Evolutionary conservation across 169 alveolate genomes (phyloP), one percentile per base, ranked within the genome.

Genomic region (Amoebophrya sp.): DNA sequence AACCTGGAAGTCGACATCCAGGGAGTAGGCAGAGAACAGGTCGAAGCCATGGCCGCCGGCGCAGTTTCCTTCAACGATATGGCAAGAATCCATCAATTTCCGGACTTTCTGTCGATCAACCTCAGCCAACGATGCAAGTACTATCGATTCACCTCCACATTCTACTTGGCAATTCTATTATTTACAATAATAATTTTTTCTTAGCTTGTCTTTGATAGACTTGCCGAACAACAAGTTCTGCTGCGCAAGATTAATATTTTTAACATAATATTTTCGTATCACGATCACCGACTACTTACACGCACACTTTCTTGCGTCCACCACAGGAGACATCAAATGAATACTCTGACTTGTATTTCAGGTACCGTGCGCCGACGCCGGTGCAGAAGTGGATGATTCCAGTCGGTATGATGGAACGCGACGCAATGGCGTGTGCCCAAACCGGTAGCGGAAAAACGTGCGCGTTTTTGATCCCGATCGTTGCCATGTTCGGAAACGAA

Each of bases 381-480:
- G 97, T 98, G 36, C 98, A 98, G 96, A 97, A 96, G 93, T 96
- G 97, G 92, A 95, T 98, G 53, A 97, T 98, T 89, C 98, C 99
- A 26, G 95, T 97, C 77, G 95, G 97, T 0, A 92, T 97, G 91
- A 94, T 95, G 40, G 97, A 97, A 40, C 96, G 97, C 93, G 99
- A 98, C 94, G 93, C 98, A 90, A 96, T 98, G 95, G 99, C 99
- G 6, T 97, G 98, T 94, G 99, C 99, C 18, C 98, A 97, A 90
- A 98, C 99, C 34, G 99, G 99, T 3, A 95, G 98, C 41, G 99
- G 99, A 0, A 98, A 98, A 94, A 98, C 99, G 3, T 99, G 98
- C 24, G 98, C 99, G 26, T 98, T 97, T 94, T 92, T 98, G 55
- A 93, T 98, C 40, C 99, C 99, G 0, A 96, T 12, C n/a, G 53